These are phyloP conservation scores for Rhododendron henanense DNA, from an alignment of 148 eudicot genomes.

Conservation along the genomic window DNA sequence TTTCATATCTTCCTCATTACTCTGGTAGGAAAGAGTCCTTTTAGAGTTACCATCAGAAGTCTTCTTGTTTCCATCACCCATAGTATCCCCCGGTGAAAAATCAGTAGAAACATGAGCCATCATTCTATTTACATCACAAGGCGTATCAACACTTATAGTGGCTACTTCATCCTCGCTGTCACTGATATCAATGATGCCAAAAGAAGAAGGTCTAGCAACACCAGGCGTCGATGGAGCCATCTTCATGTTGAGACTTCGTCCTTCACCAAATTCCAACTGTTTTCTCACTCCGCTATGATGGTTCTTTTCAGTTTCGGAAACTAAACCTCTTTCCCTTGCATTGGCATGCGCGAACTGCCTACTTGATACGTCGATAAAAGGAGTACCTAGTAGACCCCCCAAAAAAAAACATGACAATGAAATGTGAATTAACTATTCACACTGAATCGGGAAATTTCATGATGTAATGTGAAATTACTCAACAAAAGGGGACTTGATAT, in stretches of 20 bases:
- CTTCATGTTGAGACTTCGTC: slow-evolving; percentile 27
- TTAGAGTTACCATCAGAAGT: slow-evolving; percentile 5
- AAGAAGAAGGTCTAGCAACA: slow-evolving; percentile 17
- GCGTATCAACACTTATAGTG: neutral
- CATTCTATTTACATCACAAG: slow-evolving; percentile 1
- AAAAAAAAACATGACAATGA: neutral
- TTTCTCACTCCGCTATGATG: slow-evolving; percentile 29
- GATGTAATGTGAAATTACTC: neutral
- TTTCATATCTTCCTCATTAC: slow-evolving; percentile 17
- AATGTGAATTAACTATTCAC: neutral
- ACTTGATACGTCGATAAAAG: slow-evolving; percentile 3
- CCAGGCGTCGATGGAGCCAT: slow-evolving; percentile 61
- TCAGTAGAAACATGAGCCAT: slow-evolving; percentile 6
- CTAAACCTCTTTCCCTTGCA: slow-evolving; percentile 4
- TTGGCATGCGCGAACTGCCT: slow-evolving; percentile 4
- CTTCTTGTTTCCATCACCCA: slow-evolving; percentile 7
- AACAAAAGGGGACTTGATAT: neutral
- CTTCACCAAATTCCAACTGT: slow-evolving; percentile 31
- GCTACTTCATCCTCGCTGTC: slow-evolving; percentile 53
- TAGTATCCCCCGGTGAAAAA: neutral
- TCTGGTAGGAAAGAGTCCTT: slow-evolving; percentile 4
- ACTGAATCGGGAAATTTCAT: neutral
- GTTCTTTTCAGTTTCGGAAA: neutral
- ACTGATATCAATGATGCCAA: slow-evolving; percentile 29
- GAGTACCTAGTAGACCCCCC: slow-evolving; percentile 13